Percentiles rank a stretch among this genome's conserved stretches.
Evolutionary conservation across 192 early-diverging fungal genomes (phyloP).

Genomic region (Dissophora globulifera): DNA sequence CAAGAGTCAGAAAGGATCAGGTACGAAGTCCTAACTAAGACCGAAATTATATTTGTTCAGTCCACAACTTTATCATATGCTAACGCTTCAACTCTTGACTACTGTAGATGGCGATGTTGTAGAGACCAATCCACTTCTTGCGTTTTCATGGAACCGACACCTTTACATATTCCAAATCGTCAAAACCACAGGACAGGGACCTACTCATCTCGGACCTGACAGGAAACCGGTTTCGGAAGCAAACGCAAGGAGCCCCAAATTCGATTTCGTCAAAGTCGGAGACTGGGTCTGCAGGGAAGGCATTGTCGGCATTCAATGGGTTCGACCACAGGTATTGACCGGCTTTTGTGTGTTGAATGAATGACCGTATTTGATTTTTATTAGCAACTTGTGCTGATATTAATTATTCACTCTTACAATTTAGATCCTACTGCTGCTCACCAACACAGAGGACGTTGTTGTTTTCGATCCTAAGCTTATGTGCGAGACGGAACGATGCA

Average conservation of each 20-base stretch:
- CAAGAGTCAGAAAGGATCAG: conserved; percentile 49
- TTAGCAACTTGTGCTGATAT: no score
- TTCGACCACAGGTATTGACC: conserved; percentile 70
- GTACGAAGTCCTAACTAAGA: no score
- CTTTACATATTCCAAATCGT: conserved; percentile 60
- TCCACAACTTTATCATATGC: no score
- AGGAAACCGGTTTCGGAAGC: conserved; percentile 15
- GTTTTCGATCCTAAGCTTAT: conserved; percentile 67
- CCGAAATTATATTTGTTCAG: no score
- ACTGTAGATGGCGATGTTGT: conserved; percentile 30
- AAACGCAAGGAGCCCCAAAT: conserved; percentile 32
- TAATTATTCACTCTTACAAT: no score
- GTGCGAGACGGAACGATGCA: conserved; percentile 59
- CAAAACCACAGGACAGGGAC: conserved; percentile 11
- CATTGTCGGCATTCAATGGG: conserved; percentile 71
- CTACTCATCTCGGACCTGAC: conserved; percentile 27
- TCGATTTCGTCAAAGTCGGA: conserved; percentile 62
- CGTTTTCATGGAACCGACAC: conserved; percentile 68
- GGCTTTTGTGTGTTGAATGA: no score
- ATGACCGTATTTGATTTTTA: no score
- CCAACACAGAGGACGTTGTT: conserved; percentile 66
- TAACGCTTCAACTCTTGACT: no score
- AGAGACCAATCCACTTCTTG: conserved; percentile 62
- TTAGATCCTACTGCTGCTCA: conserved; percentile 68
- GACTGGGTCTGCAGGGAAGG: conserved; percentile 63